phyloP scores from a whole-genome alignment of 192 early-diverging fungal genomes.

The Rhizophagus sp. region DNA sequence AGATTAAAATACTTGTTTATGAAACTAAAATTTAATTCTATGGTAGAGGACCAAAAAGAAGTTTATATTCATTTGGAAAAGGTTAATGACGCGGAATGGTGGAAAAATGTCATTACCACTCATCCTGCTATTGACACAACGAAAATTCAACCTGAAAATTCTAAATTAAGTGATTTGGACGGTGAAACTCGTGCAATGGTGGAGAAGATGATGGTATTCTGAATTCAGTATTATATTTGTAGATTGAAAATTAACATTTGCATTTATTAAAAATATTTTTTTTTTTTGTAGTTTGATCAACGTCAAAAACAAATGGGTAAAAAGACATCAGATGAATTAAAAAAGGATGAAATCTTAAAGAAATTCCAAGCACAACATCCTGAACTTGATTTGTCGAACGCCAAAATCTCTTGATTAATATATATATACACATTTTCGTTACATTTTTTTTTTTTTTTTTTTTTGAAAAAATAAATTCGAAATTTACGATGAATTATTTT shows the following conservation, averaged over 20 bases:
- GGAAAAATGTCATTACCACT: slow-evolving; percentile 81
- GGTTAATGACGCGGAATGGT: slow-evolving; percentile 80
- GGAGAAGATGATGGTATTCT: slow-evolving; percentile 90
- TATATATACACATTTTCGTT: background rate
- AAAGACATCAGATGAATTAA: slow-evolving; percentile 76
- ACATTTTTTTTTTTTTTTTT: background rate
- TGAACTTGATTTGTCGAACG: slow-evolving; percentile 31
- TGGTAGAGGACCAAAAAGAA: slow-evolving; percentile 65
- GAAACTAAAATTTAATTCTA: background rate
- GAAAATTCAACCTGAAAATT: slow-evolving; percentile 88
- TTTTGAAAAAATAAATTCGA: background rate
- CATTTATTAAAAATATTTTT: background rate
- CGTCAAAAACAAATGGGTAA: slow-evolving; percentile 77
- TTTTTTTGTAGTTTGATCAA: slow-evolving; percentile 74
- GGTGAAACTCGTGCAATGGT: slow-evolving; percentile 91
- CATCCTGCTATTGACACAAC: slow-evolving; percentile 87
- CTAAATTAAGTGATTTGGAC: slow-evolving; percentile 81
- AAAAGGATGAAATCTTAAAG: slow-evolving; percentile 74
- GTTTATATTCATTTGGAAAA: slow-evolving; percentile 84
- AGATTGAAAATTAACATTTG: background rate
- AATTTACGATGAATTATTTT: too few relatives aligned
- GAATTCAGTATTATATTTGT: background rate
- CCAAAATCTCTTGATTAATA: slow-evolving; percentile 29
- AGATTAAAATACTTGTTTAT: background rate
- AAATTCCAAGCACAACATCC: slow-evolving; percentile 62